These are phyloP conservation scores for Vitrella brassicaformis DNA, from an alignment of 73 alveolate genomes.

Conservation along the genomic window DNA sequence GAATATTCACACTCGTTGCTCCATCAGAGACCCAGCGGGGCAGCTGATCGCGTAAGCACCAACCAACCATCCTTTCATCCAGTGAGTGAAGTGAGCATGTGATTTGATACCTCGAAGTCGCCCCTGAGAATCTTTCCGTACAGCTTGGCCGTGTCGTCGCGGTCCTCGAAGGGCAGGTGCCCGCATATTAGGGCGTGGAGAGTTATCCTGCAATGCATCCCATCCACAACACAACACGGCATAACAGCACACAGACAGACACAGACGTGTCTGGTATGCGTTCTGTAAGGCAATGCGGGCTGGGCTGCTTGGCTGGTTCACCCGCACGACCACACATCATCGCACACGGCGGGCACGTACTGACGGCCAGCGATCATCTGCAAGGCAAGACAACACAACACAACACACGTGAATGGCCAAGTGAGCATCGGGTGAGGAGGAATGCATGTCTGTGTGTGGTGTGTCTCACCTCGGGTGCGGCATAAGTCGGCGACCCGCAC, in stretches of 20 bases:
- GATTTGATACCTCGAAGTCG: slow-evolving; percentile 36
- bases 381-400: neutral
- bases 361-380: slow-evolving; percentile 3
- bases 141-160: slow-evolving; percentile 57
- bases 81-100: no score
- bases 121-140: slow-evolving; percentile 70
- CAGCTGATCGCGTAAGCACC: neutral
- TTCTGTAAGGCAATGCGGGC: no score
- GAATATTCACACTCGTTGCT: no score
- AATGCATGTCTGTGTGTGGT: no score
- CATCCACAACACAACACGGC: neutral
- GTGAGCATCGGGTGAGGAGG: no score
- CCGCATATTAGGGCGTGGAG: slow-evolving; percentile 85
- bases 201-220: slow-evolving; percentile 75
- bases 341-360: slow-evolving; percentile 28
- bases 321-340: slow-evolving; percentile 34
- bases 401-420: slow-evolving; percentile 5
- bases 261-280: no score
- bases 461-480: slow-evolving; percentile 39
- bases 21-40: slow-evolving; percentile 49
- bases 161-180: slow-evolving; percentile 77
- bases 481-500: slow-evolving; percentile 36
- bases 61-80: no score
- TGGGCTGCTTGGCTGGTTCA: no score
- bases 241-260: no score